Base-by-base conservation (phyloP, 1,139 yeast genomes). In the Hansenula sp. region DNA sequence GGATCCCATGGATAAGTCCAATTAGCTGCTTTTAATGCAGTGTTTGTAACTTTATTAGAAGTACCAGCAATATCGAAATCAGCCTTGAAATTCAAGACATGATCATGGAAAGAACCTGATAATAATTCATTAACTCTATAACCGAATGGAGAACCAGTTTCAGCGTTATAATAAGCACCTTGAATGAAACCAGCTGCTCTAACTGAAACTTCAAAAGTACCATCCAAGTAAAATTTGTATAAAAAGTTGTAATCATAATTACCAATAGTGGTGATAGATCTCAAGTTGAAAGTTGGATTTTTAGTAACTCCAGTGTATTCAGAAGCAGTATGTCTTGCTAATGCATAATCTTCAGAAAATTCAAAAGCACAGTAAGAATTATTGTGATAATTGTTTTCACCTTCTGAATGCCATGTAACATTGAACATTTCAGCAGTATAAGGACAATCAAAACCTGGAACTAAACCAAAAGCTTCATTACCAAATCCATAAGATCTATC, bases 101-200 rank as follows among this genome's bases (percentile, higher is more conserved):
- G 58, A 34, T 54, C 58, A 30, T 54, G 58, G 55, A 54, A 53
- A 16, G 58, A 54, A 28, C 58, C 58, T 5, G 56, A 44, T 9
- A 54, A 27, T 6, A 47, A 44, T 37, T 54, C 45, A 36, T 47
- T 47, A 29, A 54, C 38, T 29, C 32, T 44, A 43, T 52, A 45
- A 21, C 58, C 56, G 33, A 47, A 54, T 19, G 44, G 42, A 16
- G 41, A 46, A 11, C 49, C 53, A 17, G 51, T 44, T 16, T 44
- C 51, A 19, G 44, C 40, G 36, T 46, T 44, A 42, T 50, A 54
- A 37, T 49, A 54, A 13, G 56, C 52, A 39, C 56, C 56, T 40
- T 54, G 58, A 20, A 54, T 54, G 46, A 34, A 54, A 40, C 58
- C 58, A 30, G 58, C 57, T 27, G 57, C 57, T 38, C 58, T 47